Percentiles rank a stretch among this genome's conserved stretches.
phyloP scores from a whole-genome alignment of 805 yeast genomes.

The Teunomyces tritomae region DNA sequence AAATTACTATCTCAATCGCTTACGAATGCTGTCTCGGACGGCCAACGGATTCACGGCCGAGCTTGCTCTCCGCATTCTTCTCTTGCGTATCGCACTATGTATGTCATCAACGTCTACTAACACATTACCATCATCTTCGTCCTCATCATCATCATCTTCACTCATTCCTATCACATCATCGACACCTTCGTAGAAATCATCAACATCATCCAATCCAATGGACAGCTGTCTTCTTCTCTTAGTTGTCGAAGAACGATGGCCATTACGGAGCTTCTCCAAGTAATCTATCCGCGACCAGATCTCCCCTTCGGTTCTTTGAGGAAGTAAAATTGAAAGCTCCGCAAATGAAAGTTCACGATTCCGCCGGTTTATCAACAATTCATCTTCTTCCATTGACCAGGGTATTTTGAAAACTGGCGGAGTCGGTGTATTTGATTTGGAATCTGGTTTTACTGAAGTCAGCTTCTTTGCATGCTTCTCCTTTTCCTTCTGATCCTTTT shows the following conservation, averaged over 20 bases:
- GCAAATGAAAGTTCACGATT: conserved; percentile 62
- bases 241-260: conserved; percentile 25
- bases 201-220: conserved; percentile 42
- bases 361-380: conserved; percentile 52
- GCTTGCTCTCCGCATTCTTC: conserved; percentile 38
- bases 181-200: conserved; percentile 41
- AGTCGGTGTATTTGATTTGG: conserved; percentile 3
- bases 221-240: conserved; percentile 37
- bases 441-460: neutral
- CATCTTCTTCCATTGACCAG: conserved; percentile 72
- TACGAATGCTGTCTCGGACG: conserved; percentile 12
- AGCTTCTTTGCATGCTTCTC: conserved; percentile 5
- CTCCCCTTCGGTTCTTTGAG: conserved; percentile 71
- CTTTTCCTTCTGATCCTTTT: neutral
- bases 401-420: conserved; percentile 31
- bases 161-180: conserved; percentile 38
- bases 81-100: conserved; percentile 17
- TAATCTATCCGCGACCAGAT: conserved; percentile 60
- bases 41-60: conserved; percentile 43
- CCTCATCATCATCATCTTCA: conserved; percentile 33
- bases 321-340: conserved; percentile 71
- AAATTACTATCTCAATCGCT: conserved; percentile 8
- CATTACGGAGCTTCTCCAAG: conserved; percentile 38
- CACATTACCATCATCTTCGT: conserved; percentile 15
- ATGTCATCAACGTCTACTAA: conserved; percentile 23